Percentiles rank a stretch among this genome's conserved stretches.
These are phyloP conservation scores for Rhododendron williamsianum DNA, from an alignment of 148 eudicot species.

Conservation along the genomic window DNA sequence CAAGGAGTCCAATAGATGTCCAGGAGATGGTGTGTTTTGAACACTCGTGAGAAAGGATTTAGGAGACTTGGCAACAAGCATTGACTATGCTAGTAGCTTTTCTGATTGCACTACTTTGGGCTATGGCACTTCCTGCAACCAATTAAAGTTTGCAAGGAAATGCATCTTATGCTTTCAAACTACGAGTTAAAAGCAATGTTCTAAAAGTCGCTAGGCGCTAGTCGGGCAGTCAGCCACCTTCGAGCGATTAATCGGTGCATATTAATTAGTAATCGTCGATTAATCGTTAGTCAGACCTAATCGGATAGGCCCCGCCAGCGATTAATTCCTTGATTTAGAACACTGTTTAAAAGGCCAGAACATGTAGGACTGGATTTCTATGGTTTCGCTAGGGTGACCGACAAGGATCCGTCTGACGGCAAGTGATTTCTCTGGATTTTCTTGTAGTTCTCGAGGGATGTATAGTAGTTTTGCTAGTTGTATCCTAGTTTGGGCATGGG, in stretches of 20 bases:
- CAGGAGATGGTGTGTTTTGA: constrained; percentile 72
- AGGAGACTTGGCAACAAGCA: not conserved
- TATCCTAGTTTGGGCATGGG: constrained; percentile 15
- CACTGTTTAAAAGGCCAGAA: constrained; percentile 26
- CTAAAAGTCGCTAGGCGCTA: too few species aligned
- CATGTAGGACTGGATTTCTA: constrained; percentile 77
- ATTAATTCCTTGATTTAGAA: too few species aligned
- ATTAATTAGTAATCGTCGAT: too few species aligned
- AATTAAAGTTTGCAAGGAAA: constrained; percentile 33
- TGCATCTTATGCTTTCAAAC: constrained; percentile 91
- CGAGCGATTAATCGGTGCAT: too few species aligned
- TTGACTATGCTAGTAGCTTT: not conserved
- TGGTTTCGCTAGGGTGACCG: constrained; percentile 55
- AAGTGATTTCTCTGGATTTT: constrained; percentile 25
- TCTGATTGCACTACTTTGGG: not conserved
- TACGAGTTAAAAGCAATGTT: constrained; percentile 42
- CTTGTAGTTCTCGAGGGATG: constrained; percentile 39
- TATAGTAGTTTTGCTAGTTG: constrained; percentile 48
- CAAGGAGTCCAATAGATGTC: constrained; percentile 14
- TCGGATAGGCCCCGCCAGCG: too few species aligned
- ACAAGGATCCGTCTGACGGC: constrained; percentile 61
- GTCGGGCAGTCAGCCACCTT: too few species aligned
- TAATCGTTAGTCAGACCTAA: too few species aligned
- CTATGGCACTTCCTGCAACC: not conserved
- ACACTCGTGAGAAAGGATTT: constrained; percentile 20